phyloP scores from a whole-genome alignment of 2,329 filamentous ascomycete species.

The Cyphellophora europaea region DNA sequence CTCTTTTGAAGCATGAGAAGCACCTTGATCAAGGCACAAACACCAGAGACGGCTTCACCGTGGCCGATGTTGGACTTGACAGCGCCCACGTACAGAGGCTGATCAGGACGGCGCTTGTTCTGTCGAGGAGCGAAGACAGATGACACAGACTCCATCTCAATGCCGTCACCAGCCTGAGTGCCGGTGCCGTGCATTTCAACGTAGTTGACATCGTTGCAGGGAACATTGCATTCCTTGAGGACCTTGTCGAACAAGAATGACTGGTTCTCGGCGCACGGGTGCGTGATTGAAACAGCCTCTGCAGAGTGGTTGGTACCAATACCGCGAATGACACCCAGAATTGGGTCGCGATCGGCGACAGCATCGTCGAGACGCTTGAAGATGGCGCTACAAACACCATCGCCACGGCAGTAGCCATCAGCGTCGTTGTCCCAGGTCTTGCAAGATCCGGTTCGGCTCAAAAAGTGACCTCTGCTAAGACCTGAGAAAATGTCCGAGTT shows the following conservation, averaged over 20 bases:
- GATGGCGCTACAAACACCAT: slow-evolving; percentile 64
- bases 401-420: slow-evolving; percentile 74
- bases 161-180: slow-evolving; percentile 31
- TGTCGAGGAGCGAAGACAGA: slow-evolving; percentile 25
- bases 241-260: slow-evolving; percentile 27
- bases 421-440: slow-evolving; percentile 74
- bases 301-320: slow-evolving; percentile 68
- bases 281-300: slow-evolving; percentile 32
- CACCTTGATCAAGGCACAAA: slow-evolving; percentile 47
- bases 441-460: slow-evolving; percentile 67
- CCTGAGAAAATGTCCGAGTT: slow-evolving; percentile 74
- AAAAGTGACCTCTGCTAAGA: slow-evolving; percentile 65
- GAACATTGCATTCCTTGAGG: slow-evolving; percentile 26
- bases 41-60: slow-evolving; percentile 32
- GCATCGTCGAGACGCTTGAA: slow-evolving; percentile 75
- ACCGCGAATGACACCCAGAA: slow-evolving; percentile 65
- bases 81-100: slow-evolving; percentile 25
- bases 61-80: slow-evolving; percentile 34
- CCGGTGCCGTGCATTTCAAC: slow-evolving; percentile 34
- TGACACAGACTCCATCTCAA: slow-evolving; percentile 27
- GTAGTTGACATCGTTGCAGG: slow-evolving; percentile 27
- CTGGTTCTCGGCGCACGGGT: slow-evolving; percentile 31
- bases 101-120: slow-evolving; percentile 20
- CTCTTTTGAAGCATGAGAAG: slow-evolving; percentile 56
- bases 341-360: slow-evolving; percentile 58